phyloP scores from a whole-genome alignment of 148 eudicot genomes.

The Camellia granthamiana region DNA sequence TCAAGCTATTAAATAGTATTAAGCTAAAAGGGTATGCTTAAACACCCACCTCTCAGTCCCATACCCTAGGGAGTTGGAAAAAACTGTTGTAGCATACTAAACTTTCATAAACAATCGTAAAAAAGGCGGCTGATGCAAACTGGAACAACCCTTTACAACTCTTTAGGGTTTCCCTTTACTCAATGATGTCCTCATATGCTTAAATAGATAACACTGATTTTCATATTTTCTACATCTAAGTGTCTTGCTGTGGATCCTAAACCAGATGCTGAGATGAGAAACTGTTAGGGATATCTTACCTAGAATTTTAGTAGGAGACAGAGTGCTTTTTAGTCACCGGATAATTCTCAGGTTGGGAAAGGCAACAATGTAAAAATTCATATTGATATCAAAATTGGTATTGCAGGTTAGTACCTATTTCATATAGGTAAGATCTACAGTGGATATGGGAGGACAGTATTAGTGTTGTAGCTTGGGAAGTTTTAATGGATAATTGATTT shows the following conservation, averaged over 20 bases:
- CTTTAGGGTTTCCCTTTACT: neutral
- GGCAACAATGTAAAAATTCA: too few species aligned
- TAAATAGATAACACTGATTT: too few species aligned
- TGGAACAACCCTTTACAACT: neutral
- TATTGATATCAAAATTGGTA: too few species aligned
- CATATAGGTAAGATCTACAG: neutral
- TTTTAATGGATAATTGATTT: neutral
- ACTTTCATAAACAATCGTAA: neutral
- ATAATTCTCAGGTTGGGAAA: too few species aligned
- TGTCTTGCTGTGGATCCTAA: too few species aligned
- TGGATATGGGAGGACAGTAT: neutral
- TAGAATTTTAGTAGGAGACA: too few species aligned
- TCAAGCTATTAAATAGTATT: neutral
- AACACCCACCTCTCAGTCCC: constrained; percentile 1
- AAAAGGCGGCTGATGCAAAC: neutral
- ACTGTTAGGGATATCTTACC: too few species aligned
- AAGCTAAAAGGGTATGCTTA: constrained; percentile 8
- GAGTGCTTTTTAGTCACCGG: too few species aligned
- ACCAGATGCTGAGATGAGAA: too few species aligned
- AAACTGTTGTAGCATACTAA: neutral
- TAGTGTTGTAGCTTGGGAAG: neutral
- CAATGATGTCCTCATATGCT: too few species aligned
- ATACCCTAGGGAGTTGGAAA: neutral
- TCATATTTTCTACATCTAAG: too few species aligned
- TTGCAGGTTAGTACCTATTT: too few species aligned